phyloP scores from a whole-genome alignment of 768 basidiomycete genomes.

The Termitomyces sp. region DNA sequence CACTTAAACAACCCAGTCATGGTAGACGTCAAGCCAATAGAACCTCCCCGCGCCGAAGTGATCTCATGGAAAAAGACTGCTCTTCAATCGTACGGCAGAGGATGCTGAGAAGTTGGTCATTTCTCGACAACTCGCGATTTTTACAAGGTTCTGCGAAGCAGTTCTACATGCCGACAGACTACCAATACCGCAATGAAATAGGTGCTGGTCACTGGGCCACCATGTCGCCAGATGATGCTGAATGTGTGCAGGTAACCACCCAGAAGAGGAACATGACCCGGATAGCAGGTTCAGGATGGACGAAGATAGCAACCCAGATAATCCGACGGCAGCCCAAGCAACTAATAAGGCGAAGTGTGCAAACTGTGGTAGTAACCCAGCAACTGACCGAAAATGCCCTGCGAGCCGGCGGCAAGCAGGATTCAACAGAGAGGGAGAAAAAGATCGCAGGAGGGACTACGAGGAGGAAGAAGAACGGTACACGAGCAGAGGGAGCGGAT shows the following conservation, averaged over 20 bases:
- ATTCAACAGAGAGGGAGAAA: too few relatives aligned
- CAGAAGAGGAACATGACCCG: background rate
- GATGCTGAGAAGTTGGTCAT: background rate
- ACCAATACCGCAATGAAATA: background rate
- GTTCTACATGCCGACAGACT: too few relatives aligned
- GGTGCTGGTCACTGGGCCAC: conserved; percentile 6
- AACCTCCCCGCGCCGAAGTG: too few relatives aligned
- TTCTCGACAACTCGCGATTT: background rate
- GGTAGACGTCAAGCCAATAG: background rate
- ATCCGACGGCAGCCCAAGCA: too few relatives aligned
- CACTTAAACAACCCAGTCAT: background rate
- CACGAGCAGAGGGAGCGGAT: too few relatives aligned
- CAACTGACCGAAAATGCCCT: background rate
- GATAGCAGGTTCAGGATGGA: background rate
- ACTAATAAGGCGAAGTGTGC: background rate
- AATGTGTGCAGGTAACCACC: background rate
- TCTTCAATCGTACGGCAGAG: too few relatives aligned
- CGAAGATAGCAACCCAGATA: background rate
- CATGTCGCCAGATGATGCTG: background rate
- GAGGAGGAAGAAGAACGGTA: too few relatives aligned
- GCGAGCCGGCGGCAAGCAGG: too few relatives aligned
- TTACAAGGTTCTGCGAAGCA: background rate
- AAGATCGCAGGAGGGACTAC: too few relatives aligned
- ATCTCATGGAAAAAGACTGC: too few relatives aligned
- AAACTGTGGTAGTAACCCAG: background rate